Evolutionary conservation across 768 basidiomycete species (phyloP).

Genomic region (Boletus coccyginus): DNA sequence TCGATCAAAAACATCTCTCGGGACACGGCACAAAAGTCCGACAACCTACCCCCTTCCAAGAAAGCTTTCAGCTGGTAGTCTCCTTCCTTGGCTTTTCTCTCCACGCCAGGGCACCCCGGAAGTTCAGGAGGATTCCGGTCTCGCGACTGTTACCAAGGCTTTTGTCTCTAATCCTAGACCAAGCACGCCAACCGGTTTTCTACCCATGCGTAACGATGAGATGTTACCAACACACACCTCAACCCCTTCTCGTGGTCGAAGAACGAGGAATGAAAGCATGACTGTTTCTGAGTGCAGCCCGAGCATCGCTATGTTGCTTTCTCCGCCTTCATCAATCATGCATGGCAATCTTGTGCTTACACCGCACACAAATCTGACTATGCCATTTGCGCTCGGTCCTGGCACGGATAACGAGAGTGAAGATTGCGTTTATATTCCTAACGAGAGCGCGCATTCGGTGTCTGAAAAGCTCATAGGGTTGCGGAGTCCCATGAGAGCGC

Average conservation of each 20-base stretch:
- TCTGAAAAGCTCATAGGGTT: not conserved
- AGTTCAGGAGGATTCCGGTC: conserved; percentile 3
- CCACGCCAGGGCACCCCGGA: conserved; percentile 3
- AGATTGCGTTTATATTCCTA: not conserved
- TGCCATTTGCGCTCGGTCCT: not conserved
- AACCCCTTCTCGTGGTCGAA: conserved; percentile 20
- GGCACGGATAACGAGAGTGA: not conserved
- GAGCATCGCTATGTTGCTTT: conserved; percentile 25
- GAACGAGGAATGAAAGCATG: conserved; percentile 9
- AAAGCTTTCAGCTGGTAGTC: conserved; percentile 15
- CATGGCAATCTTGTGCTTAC: not conserved
- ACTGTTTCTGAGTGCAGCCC: conserved; percentile 3
- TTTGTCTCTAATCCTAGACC: conserved; percentile 3
- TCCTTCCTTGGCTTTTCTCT: conserved; percentile 17
- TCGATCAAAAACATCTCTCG: conserved; percentile 20
- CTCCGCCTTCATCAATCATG: conserved; percentile 20
- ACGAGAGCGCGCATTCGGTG: not conserved
- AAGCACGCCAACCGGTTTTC: not conserved
- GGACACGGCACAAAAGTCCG: not conserved
- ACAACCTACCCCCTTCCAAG: conserved; percentile 2
- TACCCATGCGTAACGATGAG: not conserved
- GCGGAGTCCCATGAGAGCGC: conserved; percentile 20
- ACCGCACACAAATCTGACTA: conserved; percentile 2
- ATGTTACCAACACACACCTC: not conserved
- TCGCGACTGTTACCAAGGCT: conserved; percentile 11